Percentiles rank a stretch among this genome's conserved stretches.
Evolutionary conservation across 2,329 filamentous ascomycete species (phyloP).

Genomic region (Fonsecaea multimorphosa): DNA sequence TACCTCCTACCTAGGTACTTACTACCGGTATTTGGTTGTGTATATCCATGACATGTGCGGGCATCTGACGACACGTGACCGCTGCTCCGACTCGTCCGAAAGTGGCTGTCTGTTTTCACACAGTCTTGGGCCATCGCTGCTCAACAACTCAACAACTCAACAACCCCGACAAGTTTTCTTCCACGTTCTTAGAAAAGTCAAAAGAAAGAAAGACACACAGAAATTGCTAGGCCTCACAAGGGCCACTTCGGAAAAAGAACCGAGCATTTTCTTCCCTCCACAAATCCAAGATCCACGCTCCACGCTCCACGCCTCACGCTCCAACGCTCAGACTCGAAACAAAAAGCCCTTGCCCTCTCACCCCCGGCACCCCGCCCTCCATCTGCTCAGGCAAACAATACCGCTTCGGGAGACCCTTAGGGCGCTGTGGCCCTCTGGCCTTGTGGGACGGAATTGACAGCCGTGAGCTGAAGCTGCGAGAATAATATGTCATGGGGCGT

Average conservation of each 20-base stretch:
- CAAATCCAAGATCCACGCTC: background rate
- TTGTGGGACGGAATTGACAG: conserved; percentile 7
- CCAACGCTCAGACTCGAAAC: background rate
- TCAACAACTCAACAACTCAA: conserved; percentile 5
- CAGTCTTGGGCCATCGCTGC: background rate
- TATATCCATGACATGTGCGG: background rate
- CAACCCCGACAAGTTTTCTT: background rate
- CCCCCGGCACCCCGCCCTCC: background rate
- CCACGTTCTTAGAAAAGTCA: background rate
- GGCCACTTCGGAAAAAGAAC: background rate
- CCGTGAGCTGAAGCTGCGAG: background rate
- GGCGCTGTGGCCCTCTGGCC: no score
- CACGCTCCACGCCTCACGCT: background rate
- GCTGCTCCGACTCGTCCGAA: background rate
- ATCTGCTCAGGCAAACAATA: background rate
- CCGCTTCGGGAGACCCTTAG: no score
- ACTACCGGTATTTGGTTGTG: no score
- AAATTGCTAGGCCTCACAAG: background rate
- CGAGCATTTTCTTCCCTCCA: background rate
- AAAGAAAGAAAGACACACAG: background rate
- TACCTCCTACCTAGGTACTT: no score
- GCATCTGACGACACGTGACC: background rate
- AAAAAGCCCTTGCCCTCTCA: background rate
- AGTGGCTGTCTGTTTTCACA: background rate
- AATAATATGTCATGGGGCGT: conserved; percentile 17